These are phyloP conservation scores for Ascochyta pisi DNA, from an alignment of 2,329 filamentous ascomycete species.

Conservation along the genomic window DNA sequence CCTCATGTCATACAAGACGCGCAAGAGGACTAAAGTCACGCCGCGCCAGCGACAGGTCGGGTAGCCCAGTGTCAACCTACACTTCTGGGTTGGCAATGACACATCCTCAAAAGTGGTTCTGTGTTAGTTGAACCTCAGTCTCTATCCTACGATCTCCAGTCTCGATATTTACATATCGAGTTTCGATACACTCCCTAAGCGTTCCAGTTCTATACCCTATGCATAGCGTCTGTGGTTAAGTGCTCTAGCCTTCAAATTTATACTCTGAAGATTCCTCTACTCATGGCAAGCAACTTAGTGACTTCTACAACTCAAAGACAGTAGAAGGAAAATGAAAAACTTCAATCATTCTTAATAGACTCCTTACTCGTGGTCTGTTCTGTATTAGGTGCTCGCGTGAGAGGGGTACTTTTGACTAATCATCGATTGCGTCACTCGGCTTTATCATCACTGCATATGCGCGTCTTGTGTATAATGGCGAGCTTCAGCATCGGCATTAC, in stretches of 20 bases:
- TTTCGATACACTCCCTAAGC: not conserved
- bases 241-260: not conserved
- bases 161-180: not conserved
- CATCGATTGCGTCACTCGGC: conserved; percentile 37
- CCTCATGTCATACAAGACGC: conserved; percentile 51
- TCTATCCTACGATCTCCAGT: not conserved
- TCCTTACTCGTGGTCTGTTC: too few species aligned
- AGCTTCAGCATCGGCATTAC: conserved; percentile 27
- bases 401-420: conserved; percentile 31
- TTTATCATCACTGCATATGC: not conserved
- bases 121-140: not conserved
- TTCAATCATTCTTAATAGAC: not conserved
- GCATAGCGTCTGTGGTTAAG: not conserved
- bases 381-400: not conserved
- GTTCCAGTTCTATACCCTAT: conserved; percentile 17
- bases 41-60: conserved; percentile 14
- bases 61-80: not conserved
- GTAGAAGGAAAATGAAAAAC: not conserved
- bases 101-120: not conserved
- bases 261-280: not conserved
- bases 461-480: conserved; percentile 4
- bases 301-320: not conserved
- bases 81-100: not conserved
- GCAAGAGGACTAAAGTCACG: conserved; percentile 37
- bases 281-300: not conserved